Evolutionary conservation across 2,329 filamentous ascomycete genomes (phyloP), one percentile per base, ranked within the genome.

Genomic region (Colletotrichum sp.): DNA sequence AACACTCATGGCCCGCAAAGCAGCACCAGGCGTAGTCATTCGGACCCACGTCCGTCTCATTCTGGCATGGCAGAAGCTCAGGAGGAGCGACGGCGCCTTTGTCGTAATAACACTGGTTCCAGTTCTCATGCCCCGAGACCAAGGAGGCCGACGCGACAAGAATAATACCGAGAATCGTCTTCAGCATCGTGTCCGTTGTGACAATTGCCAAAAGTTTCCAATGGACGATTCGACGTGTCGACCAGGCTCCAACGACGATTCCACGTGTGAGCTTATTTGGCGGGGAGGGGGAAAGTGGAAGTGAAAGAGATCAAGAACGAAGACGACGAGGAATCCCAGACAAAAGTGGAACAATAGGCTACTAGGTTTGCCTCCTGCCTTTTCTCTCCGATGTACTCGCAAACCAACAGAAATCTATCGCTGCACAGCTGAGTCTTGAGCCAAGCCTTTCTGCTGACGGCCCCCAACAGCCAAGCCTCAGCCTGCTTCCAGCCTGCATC

Each of bases 101-200:
- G 30, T 39, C 28, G 28, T 64, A 75, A 18, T 75, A 75, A 9
- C 73, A 75, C 18, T 75, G 73, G 7, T 75, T 55, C 52, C 64
- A 75, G 32, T 73, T n/a, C 15, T 30, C 7, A 1, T 70, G 55
- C 12, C 61, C 24, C 3, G 15, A 24, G 6, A 24, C 59, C 16
- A 21, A 1, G 13, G 1, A 28, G 57, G 57, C 7, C 26, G 5
- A 61, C 16, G 6, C 3, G n/a, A 61, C 2, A 32, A 61, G 59
- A 3, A 61, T 2, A 21, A 1, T 21, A 5, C 24, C 18, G 16
- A 61, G 1, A 3, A 21, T 21, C 5, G 28, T 8, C 5, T n/a
- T n/a, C 5, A 61, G 10, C 59, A 61, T 34, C 18, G 12, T 21
- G 2, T 3, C 0, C 24, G 9, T 61, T 4, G 0, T 48, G 6